Base-by-base conservation (phyloP, 2,329 filamentous ascomycete genomes). In the Aspergillus aculeatinus region DNA sequence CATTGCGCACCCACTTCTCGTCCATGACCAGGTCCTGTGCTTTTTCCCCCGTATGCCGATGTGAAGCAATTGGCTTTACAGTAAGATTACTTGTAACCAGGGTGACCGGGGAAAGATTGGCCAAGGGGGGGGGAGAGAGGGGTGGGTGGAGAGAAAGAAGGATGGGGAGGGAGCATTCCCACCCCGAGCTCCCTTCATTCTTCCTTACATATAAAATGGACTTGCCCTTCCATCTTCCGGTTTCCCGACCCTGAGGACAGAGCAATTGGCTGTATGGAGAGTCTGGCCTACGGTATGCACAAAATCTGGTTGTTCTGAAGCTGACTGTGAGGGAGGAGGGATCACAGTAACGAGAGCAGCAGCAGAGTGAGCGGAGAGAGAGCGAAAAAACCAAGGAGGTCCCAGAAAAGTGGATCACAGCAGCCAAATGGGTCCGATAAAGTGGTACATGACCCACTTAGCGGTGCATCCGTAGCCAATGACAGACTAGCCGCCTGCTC, bases 361-460 rank as follows among this genome's bases (percentile, higher is more conserved):
- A 53, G 48, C 21, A 48, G 25, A 44, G 51, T 54, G 50, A n/a
- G n/a, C n/a, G n/a, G n/a, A 58, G 55, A 53, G 55, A 50, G 48
- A 60, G 44, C 50, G 47, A 51, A 58, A 52, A 61, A 57, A 49
- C 19, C 48, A 51, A 49, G 27, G 44, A 61, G 54, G 44, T 59
- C 7, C 27, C 27, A 29, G 7, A 29, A 35, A 33, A 33, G 60
- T 66, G 63, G 63, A 49, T 60, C 63, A 44, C 35, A 48, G 52
- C 19, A 53, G 55, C 54, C 58, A 51, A 57, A 48, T 66, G 64
- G 63, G 63, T 67, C 64, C 66, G 60, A 61, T 60, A 62, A 50
- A 65, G 57, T 63, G 66, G 65, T 54, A 50, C 56, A 47, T 4
- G 42, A 4, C 51, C 62, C 65, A 64, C 66, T 58, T 55, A n/a